Base-by-base conservation (phyloP, 805 yeast genomes). In the Wickerhamomyces strasburgensis region DNA sequence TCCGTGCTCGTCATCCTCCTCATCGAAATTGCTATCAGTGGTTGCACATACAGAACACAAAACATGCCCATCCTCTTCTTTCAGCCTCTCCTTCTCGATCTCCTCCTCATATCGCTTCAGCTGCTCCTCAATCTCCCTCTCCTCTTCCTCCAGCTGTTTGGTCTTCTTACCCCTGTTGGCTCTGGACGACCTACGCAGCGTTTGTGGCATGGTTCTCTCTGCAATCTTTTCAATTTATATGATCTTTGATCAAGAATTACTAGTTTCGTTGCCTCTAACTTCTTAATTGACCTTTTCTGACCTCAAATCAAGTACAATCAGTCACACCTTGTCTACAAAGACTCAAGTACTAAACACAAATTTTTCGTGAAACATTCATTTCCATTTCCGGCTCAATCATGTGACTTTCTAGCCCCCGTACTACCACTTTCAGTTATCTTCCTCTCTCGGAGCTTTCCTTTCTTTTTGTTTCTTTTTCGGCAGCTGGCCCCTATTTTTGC, bases 11-110 rank as follows among this genome's bases (percentile, higher is more conserved):
- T 78, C 84, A 4, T 67, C 68, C 0, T 68, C 78, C 42, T 71
- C 82, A 48, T 78, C 65, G 52, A 75, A 79, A 43, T 75, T 79
- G 14, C 60, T 68, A 38, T 73, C 75, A 15, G 67, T 73, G 2
- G 83, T 64, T 3, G 80, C 82, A 58, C 88, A 81, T 0, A 74
- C 78, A 1, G 67, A 56, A 55, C 89, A 81, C 18, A 75, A 62
- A 2, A 80, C 81, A 5, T 44, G 53, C 17, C 52, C 56, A 13
- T 48, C 53, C 13, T 44, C 51, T 10, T 54, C 50, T 18, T 50
- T 42, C 3, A 39, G 34, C 18, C 41, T 38, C 14, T 47, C 53
- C 18, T 31, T 37, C 15, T 46, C 47, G 10, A 39, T 40, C 33
- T 41, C 30, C 38, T 21, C 32, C 27, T 33, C 27, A 23, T 36